A percentile compares a stretch with the other conserved stretches of the same genome.
Conservation (phyloP, 805 yeast genomes). For the Wickerhamomyces alni region DNA sequence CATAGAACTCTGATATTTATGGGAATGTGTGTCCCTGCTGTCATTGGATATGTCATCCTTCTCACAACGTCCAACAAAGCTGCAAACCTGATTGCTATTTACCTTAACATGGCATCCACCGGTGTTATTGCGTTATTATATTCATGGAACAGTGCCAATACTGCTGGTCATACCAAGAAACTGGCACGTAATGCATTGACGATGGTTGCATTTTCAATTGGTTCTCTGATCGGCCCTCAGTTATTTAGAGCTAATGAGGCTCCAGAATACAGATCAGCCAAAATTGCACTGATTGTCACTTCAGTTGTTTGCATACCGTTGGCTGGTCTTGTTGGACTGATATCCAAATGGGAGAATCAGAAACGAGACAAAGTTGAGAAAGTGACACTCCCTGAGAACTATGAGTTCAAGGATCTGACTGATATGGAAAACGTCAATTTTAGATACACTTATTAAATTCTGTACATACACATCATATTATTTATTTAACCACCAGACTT, state of each 20-base stretch:
- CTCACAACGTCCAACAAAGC: constrained; percentile 32
- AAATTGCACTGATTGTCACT: constrained; percentile 47
- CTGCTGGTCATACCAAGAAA: constrained; percentile 58
- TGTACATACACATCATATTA: neutral
- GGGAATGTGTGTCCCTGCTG: constrained; percentile 39
- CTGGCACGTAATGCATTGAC: constrained; percentile 47
- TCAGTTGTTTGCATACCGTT: constrained; percentile 40
- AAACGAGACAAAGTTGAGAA: constrained; percentile 38
- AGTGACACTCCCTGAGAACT: constrained; percentile 26
- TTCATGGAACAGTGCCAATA: constrained; percentile 57
- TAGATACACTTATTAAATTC: constrained; percentile 34
- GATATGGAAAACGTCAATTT: constrained; percentile 53
- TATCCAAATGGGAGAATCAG: constrained; percentile 44
- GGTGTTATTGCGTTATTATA: constrained; percentile 52
- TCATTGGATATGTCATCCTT: constrained; percentile 43
- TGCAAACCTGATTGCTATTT: constrained; percentile 44
- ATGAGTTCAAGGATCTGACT: constrained; percentile 50
- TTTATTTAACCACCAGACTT: too few species aligned
- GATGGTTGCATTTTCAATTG: constrained; percentile 53
- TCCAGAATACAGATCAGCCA: constrained; percentile 53
- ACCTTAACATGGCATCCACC: constrained; percentile 48
- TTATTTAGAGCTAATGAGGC: constrained; percentile 45
- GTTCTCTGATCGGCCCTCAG: constrained; percentile 61
- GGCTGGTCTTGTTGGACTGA: constrained; percentile 35
- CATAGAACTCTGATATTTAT: constrained; percentile 30